These are phyloP conservation scores for Arthrobotrys musiformis DNA, from an alignment of 2,329 filamentous ascomycete species.

Conservation along the genomic window DNA sequence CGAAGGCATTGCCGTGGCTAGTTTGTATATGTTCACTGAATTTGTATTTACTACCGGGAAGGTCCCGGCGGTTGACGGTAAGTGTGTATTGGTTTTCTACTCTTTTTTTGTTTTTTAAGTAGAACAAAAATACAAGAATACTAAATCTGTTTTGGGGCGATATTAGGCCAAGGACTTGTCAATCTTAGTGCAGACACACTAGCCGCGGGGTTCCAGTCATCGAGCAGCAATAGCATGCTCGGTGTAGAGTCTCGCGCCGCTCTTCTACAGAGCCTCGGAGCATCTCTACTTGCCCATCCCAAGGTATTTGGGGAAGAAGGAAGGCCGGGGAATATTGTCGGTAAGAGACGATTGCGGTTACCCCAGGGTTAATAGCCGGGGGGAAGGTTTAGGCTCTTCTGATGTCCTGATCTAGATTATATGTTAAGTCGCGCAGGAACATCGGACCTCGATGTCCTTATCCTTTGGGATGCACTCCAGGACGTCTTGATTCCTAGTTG, in stretches of 20 bases:
- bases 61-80: conserved; percentile 89
- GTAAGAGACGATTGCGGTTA: background rate
- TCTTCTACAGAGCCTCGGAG: conserved; percentile 87
- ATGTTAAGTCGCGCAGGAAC: conserved; percentile 80
- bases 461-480: conserved; percentile 90
- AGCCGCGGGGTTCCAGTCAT: conserved; percentile 65
- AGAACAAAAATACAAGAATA: conserved; percentile 76
- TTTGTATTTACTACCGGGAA: conserved; percentile 81
- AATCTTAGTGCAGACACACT: conserved; percentile 62
- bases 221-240: conserved; percentile 64
- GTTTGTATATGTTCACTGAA: conserved; percentile 65
- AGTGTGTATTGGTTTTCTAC: conserved; percentile 63
- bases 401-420: conserved; percentile 86
- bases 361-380: too few relatives aligned
- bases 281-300: conserved; percentile 75
- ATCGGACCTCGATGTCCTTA: conserved; percentile 85
- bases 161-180: conserved; percentile 76
- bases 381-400: conserved; percentile 60
- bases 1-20: conserved; percentile 83
- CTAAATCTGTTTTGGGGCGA: conserved; percentile 81
- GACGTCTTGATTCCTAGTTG: conserved; percentile 86
- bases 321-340: conserved; percentile 36
- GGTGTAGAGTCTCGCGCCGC: conserved; percentile 73
- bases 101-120: conserved; percentile 70
- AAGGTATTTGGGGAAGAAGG: conserved; percentile 21